These are phyloP conservation scores for Themeda triandra DNA, from an alignment of 176 grass and related monocot genomes.

Conservation along the genomic window DNA sequence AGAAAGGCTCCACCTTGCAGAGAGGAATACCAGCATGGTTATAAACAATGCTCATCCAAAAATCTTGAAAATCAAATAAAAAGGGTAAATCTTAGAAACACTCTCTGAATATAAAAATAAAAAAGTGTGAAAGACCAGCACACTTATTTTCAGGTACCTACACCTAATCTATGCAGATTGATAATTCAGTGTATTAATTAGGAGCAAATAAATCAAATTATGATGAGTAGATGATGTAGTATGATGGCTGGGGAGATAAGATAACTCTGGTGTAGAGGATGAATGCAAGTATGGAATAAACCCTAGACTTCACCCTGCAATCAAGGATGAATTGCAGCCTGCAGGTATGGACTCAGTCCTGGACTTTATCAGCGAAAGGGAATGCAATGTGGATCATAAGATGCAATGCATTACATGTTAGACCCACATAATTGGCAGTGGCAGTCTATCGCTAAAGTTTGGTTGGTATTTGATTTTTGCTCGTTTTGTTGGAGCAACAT, in stretches of 20 bases:
- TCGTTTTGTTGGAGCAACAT: background rate
- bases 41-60: background rate
- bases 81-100: background rate
- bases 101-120: background rate
- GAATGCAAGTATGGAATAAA: background rate
- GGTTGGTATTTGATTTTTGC: background rate
- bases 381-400: background rate
- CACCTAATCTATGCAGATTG: background rate
- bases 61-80: background rate
- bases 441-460: background rate
- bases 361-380: background rate
- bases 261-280: background rate
- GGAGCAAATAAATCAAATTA: background rate
- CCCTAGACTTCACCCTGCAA: background rate
- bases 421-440: background rate
- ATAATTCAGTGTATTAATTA: background rate
- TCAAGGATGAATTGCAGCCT: background rate
- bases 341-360: background rate
- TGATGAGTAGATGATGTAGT: background rate
- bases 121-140: background rate
- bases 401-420: background rate
- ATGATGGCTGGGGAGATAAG: background rate
- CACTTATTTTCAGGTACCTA: background rate
- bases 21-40: constrained; percentile 17
- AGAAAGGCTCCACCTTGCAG: constrained; percentile 77